phyloP scores from a whole-genome alignment of 805 yeast genomes.

The Ogataea glucozyma region DNA sequence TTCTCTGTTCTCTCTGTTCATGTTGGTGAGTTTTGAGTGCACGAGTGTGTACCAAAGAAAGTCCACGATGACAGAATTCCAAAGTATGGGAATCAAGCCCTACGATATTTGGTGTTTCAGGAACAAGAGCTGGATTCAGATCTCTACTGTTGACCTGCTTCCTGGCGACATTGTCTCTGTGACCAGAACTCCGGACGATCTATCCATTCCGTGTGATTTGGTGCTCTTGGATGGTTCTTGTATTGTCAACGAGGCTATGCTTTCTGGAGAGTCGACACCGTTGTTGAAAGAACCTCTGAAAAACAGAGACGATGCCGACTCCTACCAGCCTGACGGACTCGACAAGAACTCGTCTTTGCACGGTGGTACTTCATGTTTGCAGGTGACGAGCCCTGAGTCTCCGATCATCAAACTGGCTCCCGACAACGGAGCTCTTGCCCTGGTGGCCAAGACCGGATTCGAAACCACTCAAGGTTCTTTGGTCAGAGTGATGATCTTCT shows the following conservation, averaged over 20 bases:
- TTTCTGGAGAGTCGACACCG: conserved; percentile 98
- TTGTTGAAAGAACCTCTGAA: conserved; percentile 87
- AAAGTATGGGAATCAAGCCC: conserved; percentile 96
- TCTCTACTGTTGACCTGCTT: conserved; percentile 71
- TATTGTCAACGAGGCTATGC: conserved; percentile 98
- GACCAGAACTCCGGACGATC: conserved; percentile 82
- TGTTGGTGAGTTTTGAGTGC: conserved; percentile 90
- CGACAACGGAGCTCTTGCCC: conserved; percentile 88
- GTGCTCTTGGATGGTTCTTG: conserved; percentile 85
- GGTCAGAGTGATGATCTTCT: conserved; percentile 96
- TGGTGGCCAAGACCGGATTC: conserved; percentile 93
- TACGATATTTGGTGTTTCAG: conserved; percentile 75
- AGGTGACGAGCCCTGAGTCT: conserved; percentile 72
- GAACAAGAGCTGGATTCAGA: conserved; percentile 63
- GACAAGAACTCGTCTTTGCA: conserved; percentile 88
- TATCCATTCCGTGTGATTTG: conserved; percentile 93
- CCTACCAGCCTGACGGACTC: conserved; percentile 71
- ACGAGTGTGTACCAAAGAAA: conserved; percentile 96
- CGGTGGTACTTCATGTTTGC: conserved; percentile 96
- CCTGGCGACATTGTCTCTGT: conserved; percentile 93
- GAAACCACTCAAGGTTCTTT: conserved; percentile 97
- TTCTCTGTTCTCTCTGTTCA: conserved; percentile 85
- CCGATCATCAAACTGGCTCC: conserved; percentile 64
- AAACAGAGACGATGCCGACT: conserved; percentile 73
- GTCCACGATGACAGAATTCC: conserved; percentile 90